Base-by-base conservation (phyloP, 768 basidiomycete genomes). In the Hydnum rufescens region DNA sequence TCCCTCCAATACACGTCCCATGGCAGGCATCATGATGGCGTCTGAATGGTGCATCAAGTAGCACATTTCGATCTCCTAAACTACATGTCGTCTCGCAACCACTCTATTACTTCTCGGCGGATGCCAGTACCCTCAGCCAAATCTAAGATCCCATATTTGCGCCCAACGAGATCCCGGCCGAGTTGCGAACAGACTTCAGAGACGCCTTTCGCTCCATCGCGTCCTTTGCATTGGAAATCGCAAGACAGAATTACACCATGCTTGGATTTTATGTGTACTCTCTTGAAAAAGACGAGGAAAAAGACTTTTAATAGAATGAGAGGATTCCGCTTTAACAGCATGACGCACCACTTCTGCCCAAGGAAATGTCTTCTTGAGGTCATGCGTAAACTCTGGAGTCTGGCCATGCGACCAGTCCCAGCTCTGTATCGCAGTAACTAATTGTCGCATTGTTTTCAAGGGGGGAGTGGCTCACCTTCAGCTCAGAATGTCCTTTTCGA, bases 391-490 rank as follows among this genome's bases (percentile, higher is more conserved):
- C 61, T 93, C 84, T 39, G 92, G 90, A 0, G 92, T 93, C 61
- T 92, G 85, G 0, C 92, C 93, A 60, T 78, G 95, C 13, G 74
- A 69, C 89, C 92, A 97, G 22, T 86, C 74, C 95, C 95, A 96
- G 31, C 73, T 79, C 90, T 92, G 59, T 8, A 32, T 49, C 8
- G n/a, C 13, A 47, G 1, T 8, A 8, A 22, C 13, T 13, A 39
- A 39, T 39, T 13, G 36, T 39, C 36, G 22, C 22, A n/a, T n/a
- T n/a, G n/a, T n/a, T n/a, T n/a, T n/a, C n/a, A n/a, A n/a, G n/a
- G n/a, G n/a, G n/a, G n/a, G n/a, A n/a, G n/a, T n/a, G n/a, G n/a
- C n/a, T n/a, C 56, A 82, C 87, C 58, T 69, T 72, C 50, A 99
- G 68, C 61, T 93, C 88, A 0, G 68, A 64, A 63, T 85, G 80